A percentile compares a stretch with the other conserved stretches of the same genome.
These are phyloP conservation scores for Leptographium wingfieldii DNA, from an alignment of 2,329 filamentous ascomycete genomes.

Conservation along the genomic window DNA sequence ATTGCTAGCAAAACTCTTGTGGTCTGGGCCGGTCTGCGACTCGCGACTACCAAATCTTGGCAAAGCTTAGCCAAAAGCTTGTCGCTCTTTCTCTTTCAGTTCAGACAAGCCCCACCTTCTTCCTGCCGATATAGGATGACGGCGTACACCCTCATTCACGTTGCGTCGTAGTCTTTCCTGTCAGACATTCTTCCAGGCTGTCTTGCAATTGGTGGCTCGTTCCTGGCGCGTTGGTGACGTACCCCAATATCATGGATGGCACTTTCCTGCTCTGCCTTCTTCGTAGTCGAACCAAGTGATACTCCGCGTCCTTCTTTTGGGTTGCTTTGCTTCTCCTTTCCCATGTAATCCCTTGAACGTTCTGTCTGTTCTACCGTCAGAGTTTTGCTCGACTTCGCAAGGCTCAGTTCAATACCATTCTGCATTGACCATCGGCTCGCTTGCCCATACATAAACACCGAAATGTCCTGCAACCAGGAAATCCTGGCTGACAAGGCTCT, in stretches of 20 bases:
- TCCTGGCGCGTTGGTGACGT: neutral
- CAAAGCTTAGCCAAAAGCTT: neutral
- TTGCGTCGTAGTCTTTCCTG: neutral
- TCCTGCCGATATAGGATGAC: neutral
- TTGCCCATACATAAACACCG: neutral
- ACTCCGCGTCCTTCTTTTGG: neutral
- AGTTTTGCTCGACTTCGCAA: neutral
- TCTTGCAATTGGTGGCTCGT: neutral
- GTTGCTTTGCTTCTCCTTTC: neutral
- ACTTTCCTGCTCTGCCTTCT: neutral
- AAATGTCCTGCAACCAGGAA: neutral
- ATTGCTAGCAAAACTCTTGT: no score
- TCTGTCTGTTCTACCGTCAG: neutral
- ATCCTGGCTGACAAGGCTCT: slow-evolving; percentile 17
- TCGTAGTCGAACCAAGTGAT: neutral
- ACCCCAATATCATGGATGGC: neutral
- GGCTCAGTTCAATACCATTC: neutral
- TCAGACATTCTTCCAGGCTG: neutral
- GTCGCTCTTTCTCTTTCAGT: neutral
- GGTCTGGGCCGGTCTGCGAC: neutral
- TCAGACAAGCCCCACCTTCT: neutral
- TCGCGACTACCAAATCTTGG: neutral
- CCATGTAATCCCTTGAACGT: neutral
- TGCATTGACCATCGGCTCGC: neutral
- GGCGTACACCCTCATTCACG: neutral